Evolutionary conservation across 352 stramenopile genomes (phyloP).

Genomic region (Phytophthora citrophthora): DNA sequence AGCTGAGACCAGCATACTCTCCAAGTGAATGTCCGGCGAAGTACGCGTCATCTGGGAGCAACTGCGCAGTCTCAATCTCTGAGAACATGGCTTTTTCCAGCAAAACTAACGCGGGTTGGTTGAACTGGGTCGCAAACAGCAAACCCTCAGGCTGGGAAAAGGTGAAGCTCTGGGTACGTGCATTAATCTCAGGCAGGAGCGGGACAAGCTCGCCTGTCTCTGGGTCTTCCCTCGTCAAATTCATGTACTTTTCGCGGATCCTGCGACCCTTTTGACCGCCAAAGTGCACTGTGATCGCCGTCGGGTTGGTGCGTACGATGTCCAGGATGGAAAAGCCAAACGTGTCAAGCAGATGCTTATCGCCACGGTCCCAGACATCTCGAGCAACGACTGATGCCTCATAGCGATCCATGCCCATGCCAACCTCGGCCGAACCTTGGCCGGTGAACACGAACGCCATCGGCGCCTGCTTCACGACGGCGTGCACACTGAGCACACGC

Average conservation of each 20-base stretch:
- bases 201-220: conserved; percentile 55
- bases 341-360: conserved; percentile 70
- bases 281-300: conserved; percentile 88
- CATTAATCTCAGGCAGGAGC: conserved; percentile 84
- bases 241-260: conserved; percentile 90
- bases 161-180: conserved; percentile 80
- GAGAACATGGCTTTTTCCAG: conserved; percentile 88
- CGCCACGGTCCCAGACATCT: conserved; percentile 83
- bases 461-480: conserved; percentile 67
- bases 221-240: conserved; percentile 69
- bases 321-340: conserved; percentile 92
- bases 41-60: conserved; percentile 76
- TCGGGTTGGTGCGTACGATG: conserved; percentile 88
- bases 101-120: conserved; percentile 81
- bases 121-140: conserved; percentile 91
- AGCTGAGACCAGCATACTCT: conserved; percentile 86
- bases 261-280: conserved; percentile 73
- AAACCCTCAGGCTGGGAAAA: conserved; percentile 75
- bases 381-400: conserved; percentile 68
- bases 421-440: conserved; percentile 80
- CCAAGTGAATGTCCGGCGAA: conserved; percentile 90
- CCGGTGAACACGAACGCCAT: conserved; percentile 90
- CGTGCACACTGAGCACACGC: conserved; percentile 70
- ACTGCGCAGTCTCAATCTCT: conserved; percentile 70
- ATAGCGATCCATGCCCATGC: conserved; percentile 91